A percentile compares a stretch with the other conserved stretches of the same genome.
Evolutionary conservation across 2,329 filamentous ascomycete species (phyloP).

Genomic region (Penicillium sp.): DNA sequence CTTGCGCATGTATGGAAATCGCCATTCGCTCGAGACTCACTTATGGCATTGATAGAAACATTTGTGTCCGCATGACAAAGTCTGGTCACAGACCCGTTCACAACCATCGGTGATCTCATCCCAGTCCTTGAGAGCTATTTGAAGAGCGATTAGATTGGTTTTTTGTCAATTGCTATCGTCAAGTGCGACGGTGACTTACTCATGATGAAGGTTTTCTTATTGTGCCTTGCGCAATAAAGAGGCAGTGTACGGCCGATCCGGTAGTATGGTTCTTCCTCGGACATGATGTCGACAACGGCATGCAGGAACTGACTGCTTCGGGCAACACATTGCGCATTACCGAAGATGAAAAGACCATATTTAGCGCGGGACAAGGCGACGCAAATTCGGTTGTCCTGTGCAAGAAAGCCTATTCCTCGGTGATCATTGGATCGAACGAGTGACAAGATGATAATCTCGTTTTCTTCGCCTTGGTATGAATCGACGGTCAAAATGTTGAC

Average conservation of each 20-base stretch:
- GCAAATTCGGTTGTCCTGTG: slow-evolving; percentile 62
- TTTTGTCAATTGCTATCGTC: neutral
- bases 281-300: slow-evolving; percentile 49
- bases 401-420: slow-evolving; percentile 69
- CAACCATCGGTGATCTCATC: slow-evolving; percentile 55
- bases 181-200: slow-evolving; percentile 25
- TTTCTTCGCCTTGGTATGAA: slow-evolving; percentile 88
- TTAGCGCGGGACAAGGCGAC: slow-evolving; percentile 69
- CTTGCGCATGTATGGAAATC: neutral
- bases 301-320: slow-evolving; percentile 52
- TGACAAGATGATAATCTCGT: slow-evolving; percentile 77
- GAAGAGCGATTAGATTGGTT: neutral
- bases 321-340: slow-evolving; percentile 62
- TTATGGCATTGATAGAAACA: slow-evolving; percentile 56
- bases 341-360: slow-evolving; percentile 80
- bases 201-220: slow-evolving; percentile 51
- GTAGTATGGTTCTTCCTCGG: slow-evolving; percentile 20
- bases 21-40: slow-evolving; percentile 30
- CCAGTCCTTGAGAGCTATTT: slow-evolving; percentile 47
- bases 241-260: slow-evolving; percentile 57
- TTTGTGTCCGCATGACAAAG: slow-evolving; percentile 52
- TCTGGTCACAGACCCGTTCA: slow-evolving; percentile 45
- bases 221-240: slow-evolving; percentile 63
- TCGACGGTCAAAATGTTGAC: slow-evolving; percentile 76
- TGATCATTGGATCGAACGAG: slow-evolving; percentile 68